A percentile compares a stretch with the other conserved stretches of the same genome.
phyloP scores from a whole-genome alignment of 345 rosid species.

The Punica granatum region DNA sequence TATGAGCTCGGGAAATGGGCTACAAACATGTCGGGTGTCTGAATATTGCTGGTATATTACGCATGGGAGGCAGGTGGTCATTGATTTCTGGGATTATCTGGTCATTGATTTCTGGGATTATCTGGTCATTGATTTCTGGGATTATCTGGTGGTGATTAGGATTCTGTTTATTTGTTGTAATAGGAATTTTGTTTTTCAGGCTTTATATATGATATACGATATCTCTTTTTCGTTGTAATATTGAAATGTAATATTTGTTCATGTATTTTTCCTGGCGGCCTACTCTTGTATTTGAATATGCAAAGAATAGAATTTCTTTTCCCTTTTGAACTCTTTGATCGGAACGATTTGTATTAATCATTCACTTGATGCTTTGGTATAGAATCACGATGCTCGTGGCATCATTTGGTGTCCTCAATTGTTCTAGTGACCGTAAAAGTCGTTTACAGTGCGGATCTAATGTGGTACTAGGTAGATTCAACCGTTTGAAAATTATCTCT shows the following conservation, averaged over 20 bases:
- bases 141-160: background rate
- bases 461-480: no score
- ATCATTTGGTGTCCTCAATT: no score
- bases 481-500: no score
- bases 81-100: background rate
- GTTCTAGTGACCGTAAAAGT: no score
- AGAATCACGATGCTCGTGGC: no score
- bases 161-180: background rate
- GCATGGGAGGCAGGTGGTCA: background rate
- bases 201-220: background rate
- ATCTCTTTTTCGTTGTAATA: background rate
- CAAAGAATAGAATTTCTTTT: no score
- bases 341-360: no score
- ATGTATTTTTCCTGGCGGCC: background rate
- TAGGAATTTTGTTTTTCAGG: background rate
- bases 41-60: background rate
- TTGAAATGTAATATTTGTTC: background rate
- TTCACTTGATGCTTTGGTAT: no score
- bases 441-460: no score
- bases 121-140: background rate
- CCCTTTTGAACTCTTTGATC: no score
- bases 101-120: background rate
- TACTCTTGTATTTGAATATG: no score
- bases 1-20: constrained; percentile 9
- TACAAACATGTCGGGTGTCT: constrained; percentile 1